phyloP scores from a whole-genome alignment of 2,329 filamentous ascomycete genomes.

The Teratosphaeria nubilosa region DNA sequence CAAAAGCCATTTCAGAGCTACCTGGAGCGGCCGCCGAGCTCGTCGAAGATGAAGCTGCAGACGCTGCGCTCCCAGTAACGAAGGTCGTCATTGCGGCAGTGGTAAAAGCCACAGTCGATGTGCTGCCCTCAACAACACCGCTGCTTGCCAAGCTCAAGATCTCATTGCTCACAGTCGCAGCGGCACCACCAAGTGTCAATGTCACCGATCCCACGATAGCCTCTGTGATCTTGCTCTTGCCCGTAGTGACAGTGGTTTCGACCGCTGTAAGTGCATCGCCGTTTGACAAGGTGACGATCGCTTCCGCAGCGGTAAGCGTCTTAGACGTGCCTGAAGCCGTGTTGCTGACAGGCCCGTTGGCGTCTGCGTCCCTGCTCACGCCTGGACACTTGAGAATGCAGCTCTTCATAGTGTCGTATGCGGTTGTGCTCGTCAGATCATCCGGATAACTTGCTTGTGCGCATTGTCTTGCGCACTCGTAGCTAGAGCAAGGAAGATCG shows the following conservation, averaged over 20 bases:
- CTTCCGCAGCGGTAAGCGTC: background rate
- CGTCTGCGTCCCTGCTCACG: conserved; percentile 12
- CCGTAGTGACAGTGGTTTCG: conserved; percentile 4
- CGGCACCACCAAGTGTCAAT: conserved; percentile 10
- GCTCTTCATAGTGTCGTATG: conserved; percentile 17
- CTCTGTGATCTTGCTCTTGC: conserved; percentile 10
- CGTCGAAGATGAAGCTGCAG: background rate
- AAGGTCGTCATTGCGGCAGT: conserved; percentile 2
- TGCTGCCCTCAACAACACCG: conserved; percentile 7
- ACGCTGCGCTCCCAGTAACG: background rate
- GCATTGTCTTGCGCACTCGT: conserved; percentile 21
- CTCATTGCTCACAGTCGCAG: conserved; percentile 7
- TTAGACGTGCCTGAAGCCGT: background rate
- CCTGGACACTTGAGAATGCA: conserved; percentile 22
- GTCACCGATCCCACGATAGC: conserved; percentile 10
- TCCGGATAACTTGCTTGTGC: conserved; percentile 18
- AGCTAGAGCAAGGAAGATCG: conserved; percentile 18
- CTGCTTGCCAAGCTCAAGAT: conserved; percentile 7
- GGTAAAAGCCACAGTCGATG: conserved; percentile 8
- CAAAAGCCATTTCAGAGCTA: background rate
- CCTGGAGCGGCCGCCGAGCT: background rate
- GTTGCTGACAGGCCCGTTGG: conserved; percentile 6
- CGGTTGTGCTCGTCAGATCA: conserved; percentile 14
- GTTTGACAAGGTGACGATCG: conserved; percentile 5
- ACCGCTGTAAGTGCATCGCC: conserved; percentile 8